Base-by-base conservation (phyloP, 2,329 filamentous ascomycete species). In the Ophiosphaerella narmari region DNA sequence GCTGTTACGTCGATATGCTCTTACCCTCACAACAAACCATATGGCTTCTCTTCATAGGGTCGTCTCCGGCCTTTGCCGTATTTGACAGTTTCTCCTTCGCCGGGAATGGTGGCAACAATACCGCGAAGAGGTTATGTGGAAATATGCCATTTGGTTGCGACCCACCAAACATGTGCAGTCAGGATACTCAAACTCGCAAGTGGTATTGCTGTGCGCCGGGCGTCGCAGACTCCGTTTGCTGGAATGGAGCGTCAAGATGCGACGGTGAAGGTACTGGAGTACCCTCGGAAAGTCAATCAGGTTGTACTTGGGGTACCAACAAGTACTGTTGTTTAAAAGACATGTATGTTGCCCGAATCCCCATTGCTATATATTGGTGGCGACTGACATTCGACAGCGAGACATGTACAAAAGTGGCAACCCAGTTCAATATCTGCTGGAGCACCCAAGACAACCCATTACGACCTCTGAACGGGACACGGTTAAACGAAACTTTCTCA, bases 351-450 rank as follows among this genome's bases (percentile, higher is more conserved):
- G 13, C 9, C 11, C n/a, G 7, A 7, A 1, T 18, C 14, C 35
- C 23, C 7, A 21, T 1, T 23, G 13, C 1, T 12, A n/a, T 8
- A 14, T 7, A 12, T 18, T 14, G 9, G 13, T 33, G 13, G 12
- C 21, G 29, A 24, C 45, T 60, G 18, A 65, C 43, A 35, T 8
- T 18, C 18, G 14, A 21, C 31, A 65, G 50, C 39, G 46, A 53
- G 24, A 33, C 35, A 8, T 53, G 50, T 26, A 50, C 50, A 4
- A 34, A 47, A 33, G 40, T 35, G 21, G 24, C 41, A 53, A 50
- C 52, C 44, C 62, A 65, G 46, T 60, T 63, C 43, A 63, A 65
- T 43, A 63, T 65, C 13, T 67, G 63, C 54, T 67, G 62, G 62
- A 56, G 52, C 11, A 54, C 46, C 16, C 21, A 47, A 8, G 24